These are phyloP conservation scores for Conringia planisiliqua DNA, from an alignment of 345 rosid genomes.

Conservation along the genomic window DNA sequence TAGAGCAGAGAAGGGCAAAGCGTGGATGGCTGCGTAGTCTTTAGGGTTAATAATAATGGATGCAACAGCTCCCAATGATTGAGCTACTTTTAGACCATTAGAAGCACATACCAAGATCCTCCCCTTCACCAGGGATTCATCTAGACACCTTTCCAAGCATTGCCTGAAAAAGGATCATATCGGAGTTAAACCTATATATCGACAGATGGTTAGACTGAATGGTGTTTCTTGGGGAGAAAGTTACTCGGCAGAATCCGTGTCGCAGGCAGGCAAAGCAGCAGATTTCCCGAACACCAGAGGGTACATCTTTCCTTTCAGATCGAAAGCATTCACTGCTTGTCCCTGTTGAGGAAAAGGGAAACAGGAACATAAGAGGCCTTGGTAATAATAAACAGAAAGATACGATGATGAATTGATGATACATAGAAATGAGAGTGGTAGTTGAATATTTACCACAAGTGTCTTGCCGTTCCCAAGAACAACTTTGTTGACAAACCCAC, in stretches of 20 bases:
- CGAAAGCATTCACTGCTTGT: slow-evolving; percentile 34
- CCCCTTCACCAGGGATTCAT: slow-evolving; percentile 18
- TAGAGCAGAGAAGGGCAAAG: slow-evolving; percentile 22
- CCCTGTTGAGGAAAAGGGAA: slow-evolving; percentile 28
- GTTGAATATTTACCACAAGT: slow-evolving; percentile 32
- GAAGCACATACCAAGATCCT: slow-evolving; percentile 20
- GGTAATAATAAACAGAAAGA: background rate
- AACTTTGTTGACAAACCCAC: slow-evolving; percentile 29
- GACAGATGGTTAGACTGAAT: background rate
- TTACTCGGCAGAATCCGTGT: background rate
- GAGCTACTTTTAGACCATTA: background rate
- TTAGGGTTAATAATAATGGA: background rate
- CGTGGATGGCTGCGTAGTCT: background rate
- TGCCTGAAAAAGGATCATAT: background rate
- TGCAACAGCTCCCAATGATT: slow-evolving; percentile 16
- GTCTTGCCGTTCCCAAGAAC: slow-evolving; percentile 41
- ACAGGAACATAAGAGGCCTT: background rate
- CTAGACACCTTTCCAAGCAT: background rate
- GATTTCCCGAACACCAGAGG: slow-evolving; percentile 32
- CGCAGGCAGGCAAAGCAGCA: background rate
- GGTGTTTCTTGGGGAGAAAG: background rate
- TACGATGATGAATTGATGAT: background rate
- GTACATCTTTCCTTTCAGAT: slow-evolving; percentile 14
- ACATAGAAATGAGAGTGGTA: background rate
- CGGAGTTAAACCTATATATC: background rate